phyloP scores from a whole-genome alignment of 225 moss, liverwort and hornwort species.

The Ulota crispa region DNA sequence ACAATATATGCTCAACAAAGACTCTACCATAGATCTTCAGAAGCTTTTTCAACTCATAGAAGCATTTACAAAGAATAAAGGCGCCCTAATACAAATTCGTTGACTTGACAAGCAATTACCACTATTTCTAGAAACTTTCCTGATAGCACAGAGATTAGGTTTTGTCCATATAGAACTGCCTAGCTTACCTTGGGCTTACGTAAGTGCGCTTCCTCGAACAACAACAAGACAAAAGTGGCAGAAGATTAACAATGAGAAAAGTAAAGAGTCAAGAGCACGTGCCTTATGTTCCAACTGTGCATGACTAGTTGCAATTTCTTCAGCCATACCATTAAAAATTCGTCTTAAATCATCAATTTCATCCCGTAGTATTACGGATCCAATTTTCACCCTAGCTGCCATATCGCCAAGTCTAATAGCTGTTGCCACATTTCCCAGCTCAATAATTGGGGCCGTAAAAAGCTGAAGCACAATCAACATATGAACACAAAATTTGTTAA shows the following conservation, averaged over 20 bases:
- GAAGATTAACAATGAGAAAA: not conserved
- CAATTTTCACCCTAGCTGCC: conserved; percentile 60
- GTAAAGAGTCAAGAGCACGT: not conserved
- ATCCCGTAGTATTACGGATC: conserved; percentile 51
- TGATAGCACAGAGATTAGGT: not conserved
- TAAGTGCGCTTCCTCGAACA: not conserved
- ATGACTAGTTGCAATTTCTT: conserved; percentile 55
- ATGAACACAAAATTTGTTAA: not conserved
- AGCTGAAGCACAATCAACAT: conserved; percentile 41
- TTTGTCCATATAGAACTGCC: not conserved
- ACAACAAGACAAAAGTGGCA: not conserved
- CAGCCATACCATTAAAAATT: conserved; percentile 64
- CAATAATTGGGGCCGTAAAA: conserved; percentile 61
- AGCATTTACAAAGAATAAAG: not conserved
- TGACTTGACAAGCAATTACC: not conserved
- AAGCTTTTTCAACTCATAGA: not conserved
- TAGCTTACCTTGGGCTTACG: not conserved
- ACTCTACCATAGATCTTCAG: not conserved
- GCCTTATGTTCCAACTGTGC: conserved; percentile 53
- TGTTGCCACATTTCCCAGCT: conserved; percentile 56
- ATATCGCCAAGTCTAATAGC: conserved; percentile 60
- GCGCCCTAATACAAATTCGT: not conserved
- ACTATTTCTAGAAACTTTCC: not conserved
- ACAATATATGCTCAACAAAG: not conserved
- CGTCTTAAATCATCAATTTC: conserved; percentile 63